These are phyloP conservation scores for Cupressus sempervirens DNA, from an alignment of 75 land plant genomes.

Conservation along the genomic window DNA sequence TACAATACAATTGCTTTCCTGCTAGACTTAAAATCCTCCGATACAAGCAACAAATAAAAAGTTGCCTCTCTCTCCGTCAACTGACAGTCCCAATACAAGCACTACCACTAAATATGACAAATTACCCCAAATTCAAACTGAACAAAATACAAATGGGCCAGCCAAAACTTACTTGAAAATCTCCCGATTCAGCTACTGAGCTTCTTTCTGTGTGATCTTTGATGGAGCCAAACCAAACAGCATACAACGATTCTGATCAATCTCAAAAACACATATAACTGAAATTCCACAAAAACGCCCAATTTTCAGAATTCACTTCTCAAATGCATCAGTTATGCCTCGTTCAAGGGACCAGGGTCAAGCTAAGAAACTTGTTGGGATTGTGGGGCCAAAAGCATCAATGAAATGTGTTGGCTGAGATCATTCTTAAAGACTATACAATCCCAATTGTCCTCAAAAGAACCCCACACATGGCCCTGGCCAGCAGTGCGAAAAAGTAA, in stretches of 20 bases:
- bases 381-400: not conserved
- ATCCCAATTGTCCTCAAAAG: not conserved
- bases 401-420: not conserved
- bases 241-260: not conserved
- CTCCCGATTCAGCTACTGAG: not conserved
- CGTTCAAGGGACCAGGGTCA: not conserved
- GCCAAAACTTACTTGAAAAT: slow-evolving; percentile 3
- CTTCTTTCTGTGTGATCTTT: not conserved
- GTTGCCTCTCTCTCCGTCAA: not conserved
- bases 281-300: not conserved
- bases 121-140: not conserved
- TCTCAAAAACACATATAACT: not conserved
- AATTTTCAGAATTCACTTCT: not conserved
- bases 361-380: not conserved
- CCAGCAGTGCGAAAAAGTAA: not conserved
- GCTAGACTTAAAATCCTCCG: not conserved
- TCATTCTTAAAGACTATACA: not conserved
- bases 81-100: not conserved
- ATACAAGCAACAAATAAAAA: not conserved
- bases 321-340: not conserved
- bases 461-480: not conserved
- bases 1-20: not conserved
- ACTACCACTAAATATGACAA: not conserved
- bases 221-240: not conserved
- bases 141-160: not conserved